These are phyloP conservation scores for Sphenostylis stenocarpa DNA, from an alignment of 306 rosid genomes.

Conservation along the genomic window DNA sequence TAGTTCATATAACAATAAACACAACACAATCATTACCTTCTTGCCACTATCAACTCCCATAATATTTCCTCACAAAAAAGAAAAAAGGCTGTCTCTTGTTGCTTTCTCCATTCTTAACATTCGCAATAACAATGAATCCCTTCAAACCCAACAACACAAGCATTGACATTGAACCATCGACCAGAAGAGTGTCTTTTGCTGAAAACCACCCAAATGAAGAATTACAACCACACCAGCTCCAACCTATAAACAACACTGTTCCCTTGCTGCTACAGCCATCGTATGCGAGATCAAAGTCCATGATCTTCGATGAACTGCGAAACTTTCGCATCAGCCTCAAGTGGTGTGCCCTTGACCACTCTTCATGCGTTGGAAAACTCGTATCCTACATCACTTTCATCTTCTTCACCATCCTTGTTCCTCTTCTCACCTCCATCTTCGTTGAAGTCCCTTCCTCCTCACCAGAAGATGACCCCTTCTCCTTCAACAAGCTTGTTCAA, in stretches of 20 bases:
- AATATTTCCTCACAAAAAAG: background rate
- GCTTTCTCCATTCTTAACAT: background rate
- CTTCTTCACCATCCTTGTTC: slow-evolving; percentile 58
- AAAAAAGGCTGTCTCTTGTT: background rate
- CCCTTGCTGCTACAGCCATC: slow-evolving; percentile 71
- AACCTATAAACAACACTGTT: slow-evolving; percentile 18
- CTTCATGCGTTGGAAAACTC: slow-evolving; percentile 55
- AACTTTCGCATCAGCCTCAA: slow-evolving; percentile 63
- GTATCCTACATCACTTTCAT: slow-evolving; percentile 59
- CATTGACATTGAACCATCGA: slow-evolving; percentile 30
- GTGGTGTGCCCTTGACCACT: slow-evolving; percentile 91
- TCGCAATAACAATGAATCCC: slow-evolving; percentile 22
- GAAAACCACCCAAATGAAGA: background rate
- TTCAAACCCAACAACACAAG: slow-evolving; percentile 19
- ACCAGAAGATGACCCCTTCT: slow-evolving; percentile 50
- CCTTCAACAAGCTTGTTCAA: slow-evolving; percentile 77
- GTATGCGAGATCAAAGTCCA: slow-evolving; percentile 53
- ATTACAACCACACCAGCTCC: background rate
- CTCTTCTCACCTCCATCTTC: slow-evolving; percentile 45
- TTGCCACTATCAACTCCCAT: background rate
- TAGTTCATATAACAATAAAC: too few species aligned
- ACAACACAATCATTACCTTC: background rate
- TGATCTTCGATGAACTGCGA: slow-evolving; percentile 57
- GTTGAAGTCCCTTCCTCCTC: slow-evolving; percentile 41
- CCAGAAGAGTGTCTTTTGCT: slow-evolving; percentile 28